Conservation (phyloP, 495 filamentous ascomycete species). For the Cetradonia linearis region DNA sequence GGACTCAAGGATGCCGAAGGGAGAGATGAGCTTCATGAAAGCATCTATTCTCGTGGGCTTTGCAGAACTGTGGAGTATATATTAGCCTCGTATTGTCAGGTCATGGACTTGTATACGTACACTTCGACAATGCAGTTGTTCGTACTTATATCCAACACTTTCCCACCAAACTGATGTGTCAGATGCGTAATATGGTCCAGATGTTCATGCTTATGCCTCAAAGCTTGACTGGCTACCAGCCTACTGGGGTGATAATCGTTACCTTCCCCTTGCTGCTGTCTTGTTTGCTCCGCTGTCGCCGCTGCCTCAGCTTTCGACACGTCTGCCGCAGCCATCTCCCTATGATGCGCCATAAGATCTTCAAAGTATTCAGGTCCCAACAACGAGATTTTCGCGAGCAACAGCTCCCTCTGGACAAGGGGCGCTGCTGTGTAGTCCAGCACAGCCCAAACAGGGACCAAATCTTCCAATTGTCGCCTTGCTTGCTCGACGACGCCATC, state of each 20-base stretch:
- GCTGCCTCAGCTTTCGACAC: slow-evolving; percentile 30
- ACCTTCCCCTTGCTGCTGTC: slow-evolving; percentile 26
- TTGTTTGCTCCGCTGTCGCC: slow-evolving; percentile 27
- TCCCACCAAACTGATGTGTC: slow-evolving; percentile 94
- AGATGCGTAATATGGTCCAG: slow-evolving; percentile 87
- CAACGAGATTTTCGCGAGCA: slow-evolving; percentile 94
- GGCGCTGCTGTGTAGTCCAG: slow-evolving; percentile 88
- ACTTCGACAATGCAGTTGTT: slow-evolving; percentile 97
- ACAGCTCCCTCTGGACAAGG: slow-evolving; percentile 88
- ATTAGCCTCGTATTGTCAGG: neutral
- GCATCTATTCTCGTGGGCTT: slow-evolving; percentile 92
- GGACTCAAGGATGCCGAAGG: slow-evolving; percentile 96
- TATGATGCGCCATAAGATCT: slow-evolving; percentile 87
- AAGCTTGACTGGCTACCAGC: slow-evolving; percentile 72
- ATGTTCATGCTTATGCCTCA: slow-evolving; percentile 95
- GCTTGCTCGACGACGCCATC: slow-evolving; percentile 98
- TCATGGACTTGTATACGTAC: slow-evolving; percentile 43
- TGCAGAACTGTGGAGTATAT: slow-evolving; percentile 53
- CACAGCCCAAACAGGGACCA: slow-evolving; percentile 97
- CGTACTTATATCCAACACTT: slow-evolving; percentile 93
- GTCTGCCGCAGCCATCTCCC: slow-evolving; percentile 51
- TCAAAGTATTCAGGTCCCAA: slow-evolving; percentile 96
- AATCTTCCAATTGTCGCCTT: slow-evolving; percentile 84
- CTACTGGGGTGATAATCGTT: slow-evolving; percentile 77
- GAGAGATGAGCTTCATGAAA: slow-evolving; percentile 88